Percentiles rank a stretch among this genome's conserved stretches.
Evolutionary conservation across 169 alveolate species (phyloP).

Genomic region (Cryptosporidium sp.): DNA sequence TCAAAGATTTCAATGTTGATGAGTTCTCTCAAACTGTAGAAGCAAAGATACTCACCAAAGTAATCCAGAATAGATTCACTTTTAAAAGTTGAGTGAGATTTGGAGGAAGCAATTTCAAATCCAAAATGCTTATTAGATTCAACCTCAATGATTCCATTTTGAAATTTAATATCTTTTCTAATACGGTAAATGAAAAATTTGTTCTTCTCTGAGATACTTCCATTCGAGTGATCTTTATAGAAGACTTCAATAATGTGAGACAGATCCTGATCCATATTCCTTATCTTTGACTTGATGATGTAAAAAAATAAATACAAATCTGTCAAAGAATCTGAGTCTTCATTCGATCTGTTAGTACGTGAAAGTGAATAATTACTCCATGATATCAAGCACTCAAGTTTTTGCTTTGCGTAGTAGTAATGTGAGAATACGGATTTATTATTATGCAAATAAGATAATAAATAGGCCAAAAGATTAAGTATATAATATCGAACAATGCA

Average conservation of each 20-base stretch:
- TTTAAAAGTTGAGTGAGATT: background rate
- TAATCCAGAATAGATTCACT: background rate
- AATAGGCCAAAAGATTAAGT: constrained; percentile 1
- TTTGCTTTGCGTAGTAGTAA: constrained; percentile 1
- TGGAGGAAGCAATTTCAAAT: background rate
- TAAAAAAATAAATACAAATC: constrained; percentile 30
- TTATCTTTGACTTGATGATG: background rate
- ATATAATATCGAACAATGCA: constrained; percentile 31
- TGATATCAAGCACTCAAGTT: constrained; percentile 9
- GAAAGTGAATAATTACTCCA: constrained; percentile 14
- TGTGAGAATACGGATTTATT: background rate
- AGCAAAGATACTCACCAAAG: constrained; percentile 57
- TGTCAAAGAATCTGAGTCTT: constrained; percentile 29
- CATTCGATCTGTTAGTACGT: constrained; percentile 3
- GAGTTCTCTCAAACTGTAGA: constrained; percentile 12
- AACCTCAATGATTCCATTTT: background rate
- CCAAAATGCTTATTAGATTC: constrained; percentile 1
- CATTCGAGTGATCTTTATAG: constrained; percentile 6
- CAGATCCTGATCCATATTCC: constrained; percentile 3
- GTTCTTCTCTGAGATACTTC: background rate
- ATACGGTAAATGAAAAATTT: constrained; percentile 16
- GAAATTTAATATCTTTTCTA: background rate
- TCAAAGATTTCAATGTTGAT: background rate
- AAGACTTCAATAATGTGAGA: constrained; percentile 9
- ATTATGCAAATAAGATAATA: background rate